A percentile compares a stretch with the other conserved stretches of the same genome.
Evolutionary conservation across 2,329 filamentous ascomycete species (phyloP).

Genomic region (Metarhizium album): DNA sequence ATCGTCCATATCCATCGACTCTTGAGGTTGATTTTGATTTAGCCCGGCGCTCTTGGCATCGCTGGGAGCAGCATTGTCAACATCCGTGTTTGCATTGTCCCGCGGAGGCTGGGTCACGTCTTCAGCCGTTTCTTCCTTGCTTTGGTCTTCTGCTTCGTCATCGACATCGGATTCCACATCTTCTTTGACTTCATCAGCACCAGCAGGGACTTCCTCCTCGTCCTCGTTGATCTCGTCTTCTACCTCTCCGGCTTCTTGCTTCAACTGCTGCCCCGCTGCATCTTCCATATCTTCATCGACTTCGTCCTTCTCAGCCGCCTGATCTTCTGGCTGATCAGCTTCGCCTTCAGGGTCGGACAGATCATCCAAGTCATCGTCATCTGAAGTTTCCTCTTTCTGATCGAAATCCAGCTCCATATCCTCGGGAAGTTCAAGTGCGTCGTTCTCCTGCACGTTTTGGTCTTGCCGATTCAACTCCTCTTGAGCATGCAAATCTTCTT

Average conservation of each 20-base stretch:
- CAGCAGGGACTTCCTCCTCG: slow-evolving; percentile 31
- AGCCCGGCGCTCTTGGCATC: slow-evolving; percentile 54
- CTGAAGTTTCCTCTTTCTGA: slow-evolving; percentile 47
- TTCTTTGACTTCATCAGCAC: slow-evolving; percentile 42
- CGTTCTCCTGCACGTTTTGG: slow-evolving; percentile 69
- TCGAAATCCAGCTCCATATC: slow-evolving; percentile 80
- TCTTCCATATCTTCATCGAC: slow-evolving; percentile 26
- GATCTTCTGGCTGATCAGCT: slow-evolving; percentile 24
- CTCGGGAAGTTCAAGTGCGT: slow-evolving; percentile 74
- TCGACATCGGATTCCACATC: slow-evolving; percentile 26
- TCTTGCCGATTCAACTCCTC: slow-evolving; percentile 52
- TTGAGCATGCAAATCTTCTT: slow-evolving; percentile 42
- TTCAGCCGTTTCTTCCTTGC: slow-evolving; percentile 26
- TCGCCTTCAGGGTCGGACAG: slow-evolving; percentile 44
- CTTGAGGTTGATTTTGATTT: slow-evolving; percentile 54
- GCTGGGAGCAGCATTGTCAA: slow-evolving; percentile 53
- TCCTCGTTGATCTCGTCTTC: slow-evolving; percentile 29
- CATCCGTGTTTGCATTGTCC: slow-evolving; percentile 41
- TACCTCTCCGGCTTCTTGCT: slow-evolving; percentile 32
- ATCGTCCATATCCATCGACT: slow-evolving; percentile 51
- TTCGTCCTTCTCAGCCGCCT: slow-evolving; percentile 22
- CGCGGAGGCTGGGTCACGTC: slow-evolving; percentile 24
- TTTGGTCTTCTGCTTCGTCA: slow-evolving; percentile 4
- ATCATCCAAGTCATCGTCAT: slow-evolving; percentile 47
- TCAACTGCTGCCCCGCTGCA: slow-evolving; percentile 26